phyloP scores from a whole-genome alignment of 352 stramenopile genomes.

The Globisporangium megalacanthum region DNA sequence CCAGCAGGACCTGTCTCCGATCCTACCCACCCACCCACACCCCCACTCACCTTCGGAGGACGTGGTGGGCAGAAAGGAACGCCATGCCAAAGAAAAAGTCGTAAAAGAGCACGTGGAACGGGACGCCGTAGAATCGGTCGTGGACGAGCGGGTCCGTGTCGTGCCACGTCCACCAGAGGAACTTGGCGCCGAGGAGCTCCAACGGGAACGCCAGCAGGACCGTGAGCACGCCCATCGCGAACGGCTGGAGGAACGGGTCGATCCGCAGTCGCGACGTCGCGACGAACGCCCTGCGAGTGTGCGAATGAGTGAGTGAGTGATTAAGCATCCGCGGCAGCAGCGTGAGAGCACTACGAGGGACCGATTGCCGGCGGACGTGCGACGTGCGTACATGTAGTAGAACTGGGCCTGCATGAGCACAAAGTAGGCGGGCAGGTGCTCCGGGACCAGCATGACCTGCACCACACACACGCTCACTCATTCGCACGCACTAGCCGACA shows the following conservation, averaged over 20 bases:
- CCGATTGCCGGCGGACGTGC: not conserved
- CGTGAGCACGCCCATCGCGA: constrained; percentile 55
- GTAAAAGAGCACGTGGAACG: constrained; percentile 59
- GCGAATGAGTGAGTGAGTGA: too few species aligned
- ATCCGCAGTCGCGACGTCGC: constrained; percentile 60
- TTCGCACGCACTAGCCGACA: not conserved
- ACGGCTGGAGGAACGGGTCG: constrained; percentile 64
- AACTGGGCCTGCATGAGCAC: constrained; percentile 65
- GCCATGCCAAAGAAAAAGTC: constrained; percentile 58
- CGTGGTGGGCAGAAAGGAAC: constrained; percentile 44
- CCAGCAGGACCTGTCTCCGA: too few species aligned
- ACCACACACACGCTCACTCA: not conserved
- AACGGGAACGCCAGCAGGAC: constrained; percentile 60
- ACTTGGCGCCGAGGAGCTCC: constrained; percentile 72
- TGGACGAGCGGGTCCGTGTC: constrained; percentile 68
- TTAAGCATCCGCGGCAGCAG: not conserved
- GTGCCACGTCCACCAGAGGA: constrained; percentile 85
- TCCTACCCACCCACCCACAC: not conserved
- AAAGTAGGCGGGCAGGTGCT: constrained; percentile 52
- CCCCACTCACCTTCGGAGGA: constrained; percentile 40
- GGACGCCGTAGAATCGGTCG: constrained; percentile 57
- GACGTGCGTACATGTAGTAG: constrained; percentile 62
- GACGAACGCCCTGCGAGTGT: constrained; percentile 60
- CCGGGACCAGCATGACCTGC: constrained; percentile 49
- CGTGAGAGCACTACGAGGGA: not conserved